A percentile compares a stretch with the other conserved stretches of the same genome.
phyloP scores from a whole-genome alignment of 78 protist genomes.

The Dictyostelium intermedium region DNA sequence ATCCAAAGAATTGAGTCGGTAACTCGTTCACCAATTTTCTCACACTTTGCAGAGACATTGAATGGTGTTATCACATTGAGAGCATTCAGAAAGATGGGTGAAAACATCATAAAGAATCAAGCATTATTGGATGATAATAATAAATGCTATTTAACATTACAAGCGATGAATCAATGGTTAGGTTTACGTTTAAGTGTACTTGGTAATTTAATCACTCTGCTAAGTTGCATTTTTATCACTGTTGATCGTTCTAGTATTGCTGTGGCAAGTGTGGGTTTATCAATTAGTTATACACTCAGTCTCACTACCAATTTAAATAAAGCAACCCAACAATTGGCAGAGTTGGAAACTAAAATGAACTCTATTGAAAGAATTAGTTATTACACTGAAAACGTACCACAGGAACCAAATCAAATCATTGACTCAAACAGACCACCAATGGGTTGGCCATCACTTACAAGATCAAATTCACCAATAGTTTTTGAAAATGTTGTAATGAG shows the following conservation, averaged over 20 bases:
- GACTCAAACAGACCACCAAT: slow-evolving; percentile 20
- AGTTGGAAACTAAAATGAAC: slow-evolving; percentile 63
- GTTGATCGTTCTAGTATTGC: background rate
- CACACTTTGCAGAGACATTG: slow-evolving; percentile 85
- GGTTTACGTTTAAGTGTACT: slow-evolving; percentile 86
- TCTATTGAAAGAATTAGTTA: slow-evolving; percentile 79
- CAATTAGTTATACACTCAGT: slow-evolving; percentile 64
- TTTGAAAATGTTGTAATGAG: slow-evolving; percentile 76
- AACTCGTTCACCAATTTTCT: slow-evolving; percentile 87
- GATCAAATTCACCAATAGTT: background rate
- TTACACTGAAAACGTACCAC: slow-evolving; percentile 41
- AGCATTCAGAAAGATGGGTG: slow-evolving; percentile 27
- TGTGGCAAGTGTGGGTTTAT: slow-evolving; percentile 79
- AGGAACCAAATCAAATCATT: slow-evolving; percentile 27
- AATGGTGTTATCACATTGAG: slow-evolving; percentile 68
- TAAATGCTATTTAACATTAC: slow-evolving; percentile 8
- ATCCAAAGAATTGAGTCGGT: slow-evolving; percentile 88
- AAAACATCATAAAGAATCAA: background rate
- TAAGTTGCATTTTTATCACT: slow-evolving; percentile 47
- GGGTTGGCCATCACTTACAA: slow-evolving; percentile 38
- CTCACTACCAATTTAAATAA: slow-evolving; percentile 22
- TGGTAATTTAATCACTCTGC: slow-evolving; percentile 55
- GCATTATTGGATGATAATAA: slow-evolving; percentile 4
- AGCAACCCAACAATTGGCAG: slow-evolving; percentile 55
- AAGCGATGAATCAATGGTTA: slow-evolving; percentile 81